Evolutionary conservation across 306 rosid species (phyloP).

Genomic region (Calophaca sinica): DNA sequence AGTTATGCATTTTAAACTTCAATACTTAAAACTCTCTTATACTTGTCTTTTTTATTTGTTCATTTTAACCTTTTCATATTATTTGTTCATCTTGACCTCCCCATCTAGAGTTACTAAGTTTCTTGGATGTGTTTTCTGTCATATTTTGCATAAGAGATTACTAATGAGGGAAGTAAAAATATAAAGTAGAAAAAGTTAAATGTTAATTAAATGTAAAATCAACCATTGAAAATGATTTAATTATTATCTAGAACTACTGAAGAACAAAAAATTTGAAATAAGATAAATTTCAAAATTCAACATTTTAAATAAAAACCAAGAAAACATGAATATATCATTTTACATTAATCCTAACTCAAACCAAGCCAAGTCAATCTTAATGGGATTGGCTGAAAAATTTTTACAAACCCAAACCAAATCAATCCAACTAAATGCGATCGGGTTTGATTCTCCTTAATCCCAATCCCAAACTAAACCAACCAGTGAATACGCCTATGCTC

Average conservation of each 20-base stretch:
- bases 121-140: background rate
- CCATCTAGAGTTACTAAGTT: background rate
- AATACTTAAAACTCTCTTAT: no score
- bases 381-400: background rate
- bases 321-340: no score
- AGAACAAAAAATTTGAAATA: no score
- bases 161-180: background rate
- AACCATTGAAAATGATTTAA: background rate
- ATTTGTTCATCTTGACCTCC: no score
- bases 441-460: background rate
- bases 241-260: background rate
- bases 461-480: background rate
- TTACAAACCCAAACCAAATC: background rate
- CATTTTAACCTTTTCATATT: no score
- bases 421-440: background rate
- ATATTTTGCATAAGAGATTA: background rate
- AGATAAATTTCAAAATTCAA: no score
- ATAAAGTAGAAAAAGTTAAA: background rate
- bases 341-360: no score
- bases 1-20: no score
- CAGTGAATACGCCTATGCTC: background rate
- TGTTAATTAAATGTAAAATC: background rate
- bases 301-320: no score
- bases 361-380: background rate
- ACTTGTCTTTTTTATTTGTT: no score